phyloP scores from a whole-genome alignment of 148 eudicot genomes.

The Agrostemma githago region DNA sequence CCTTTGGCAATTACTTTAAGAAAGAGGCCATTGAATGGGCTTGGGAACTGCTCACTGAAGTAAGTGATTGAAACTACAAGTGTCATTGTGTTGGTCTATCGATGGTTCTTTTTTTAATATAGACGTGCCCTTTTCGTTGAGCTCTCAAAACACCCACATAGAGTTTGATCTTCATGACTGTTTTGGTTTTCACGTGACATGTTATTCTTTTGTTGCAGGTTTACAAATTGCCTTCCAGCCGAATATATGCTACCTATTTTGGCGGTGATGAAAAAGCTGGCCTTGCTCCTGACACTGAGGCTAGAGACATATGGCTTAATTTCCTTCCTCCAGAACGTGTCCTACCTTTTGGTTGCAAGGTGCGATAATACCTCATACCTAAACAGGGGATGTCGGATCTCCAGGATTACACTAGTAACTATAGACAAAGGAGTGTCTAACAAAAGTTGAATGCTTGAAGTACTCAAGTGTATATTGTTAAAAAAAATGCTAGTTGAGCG shows the following conservation, averaged over 20 bases:
- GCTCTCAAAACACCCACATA: neutral
- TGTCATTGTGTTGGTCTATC: neutral
- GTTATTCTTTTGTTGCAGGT: constrained; percentile 38
- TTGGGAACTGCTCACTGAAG: constrained; percentile 92
- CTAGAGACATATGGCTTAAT: constrained; percentile 78
- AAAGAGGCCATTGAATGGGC: constrained; percentile 88
- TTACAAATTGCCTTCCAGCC: constrained; percentile 59
- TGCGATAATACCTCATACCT: constrained; percentile 25
- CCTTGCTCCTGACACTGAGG: constrained; percentile 81
- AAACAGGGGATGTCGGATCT: neutral
- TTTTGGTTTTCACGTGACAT: neutral
- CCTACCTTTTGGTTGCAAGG: constrained; percentile 94
- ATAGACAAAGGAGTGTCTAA: neutral
- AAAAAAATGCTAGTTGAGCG: neutral
- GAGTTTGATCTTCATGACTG: neutral
- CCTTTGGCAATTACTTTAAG: constrained; percentile 93
- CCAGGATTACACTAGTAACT: neutral
- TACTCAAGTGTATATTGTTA: neutral
- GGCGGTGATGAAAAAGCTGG: constrained; percentile 92
- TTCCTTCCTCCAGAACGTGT: constrained; percentile 72
- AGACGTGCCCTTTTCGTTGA: no score
- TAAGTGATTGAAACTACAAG: constrained; percentile 17
- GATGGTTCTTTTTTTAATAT: neutral
- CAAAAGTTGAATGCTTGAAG: neutral
- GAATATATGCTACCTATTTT: constrained; percentile 92